A percentile compares a stretch with the other conserved stretches of the same genome.
phyloP scores from a whole-genome alignment of 495 filamentous ascomycete species.

The Penicillium soppii region DNA sequence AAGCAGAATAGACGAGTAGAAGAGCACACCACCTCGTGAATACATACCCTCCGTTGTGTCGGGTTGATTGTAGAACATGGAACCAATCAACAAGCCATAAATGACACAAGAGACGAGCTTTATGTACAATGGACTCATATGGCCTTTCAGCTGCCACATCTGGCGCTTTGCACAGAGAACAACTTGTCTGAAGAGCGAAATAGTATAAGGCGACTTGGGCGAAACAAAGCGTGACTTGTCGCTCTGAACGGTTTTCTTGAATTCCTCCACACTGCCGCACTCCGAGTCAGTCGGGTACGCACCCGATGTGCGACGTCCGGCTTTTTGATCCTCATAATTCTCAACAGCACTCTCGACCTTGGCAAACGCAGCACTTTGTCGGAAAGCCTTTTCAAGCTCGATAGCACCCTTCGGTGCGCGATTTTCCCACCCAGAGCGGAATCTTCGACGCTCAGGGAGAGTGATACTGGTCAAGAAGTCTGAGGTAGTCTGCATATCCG shows the following conservation, averaged over 20 bases:
- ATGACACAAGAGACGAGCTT: constrained; percentile 35
- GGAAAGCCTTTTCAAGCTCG: constrained; percentile 62
- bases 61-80: constrained; percentile 38
- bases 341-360: constrained; percentile 47
- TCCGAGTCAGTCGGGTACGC: constrained; percentile 35
- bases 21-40: constrained; percentile 51
- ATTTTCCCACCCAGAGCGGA: constrained; percentile 63
- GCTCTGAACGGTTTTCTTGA: constrained; percentile 41
- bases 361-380: constrained; percentile 47
- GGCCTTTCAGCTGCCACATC: constrained; percentile 46
- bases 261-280: constrained; percentile 43
- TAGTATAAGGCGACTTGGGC: constrained; percentile 53
- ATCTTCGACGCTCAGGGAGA: constrained; percentile 61
- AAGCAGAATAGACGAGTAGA: constrained; percentile 75
- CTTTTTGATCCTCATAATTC: constrained; percentile 43
- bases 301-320: constrained; percentile 29
- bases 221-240: constrained; percentile 42
- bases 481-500: constrained; percentile 74
- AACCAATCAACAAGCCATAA: constrained; percentile 34
- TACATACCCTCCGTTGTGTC: constrained; percentile 50
- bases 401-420: constrained; percentile 66
- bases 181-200: constrained; percentile 63
- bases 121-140: constrained; percentile 32
- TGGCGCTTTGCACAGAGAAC: constrained; percentile 61
- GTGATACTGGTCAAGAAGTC: constrained; percentile 85